A percentile compares a stretch with the other conserved stretches of the same genome.
These are phyloP conservation scores for Actinidia arguta DNA, from an alignment of 179 eudicot species.

Conservation along the genomic window DNA sequence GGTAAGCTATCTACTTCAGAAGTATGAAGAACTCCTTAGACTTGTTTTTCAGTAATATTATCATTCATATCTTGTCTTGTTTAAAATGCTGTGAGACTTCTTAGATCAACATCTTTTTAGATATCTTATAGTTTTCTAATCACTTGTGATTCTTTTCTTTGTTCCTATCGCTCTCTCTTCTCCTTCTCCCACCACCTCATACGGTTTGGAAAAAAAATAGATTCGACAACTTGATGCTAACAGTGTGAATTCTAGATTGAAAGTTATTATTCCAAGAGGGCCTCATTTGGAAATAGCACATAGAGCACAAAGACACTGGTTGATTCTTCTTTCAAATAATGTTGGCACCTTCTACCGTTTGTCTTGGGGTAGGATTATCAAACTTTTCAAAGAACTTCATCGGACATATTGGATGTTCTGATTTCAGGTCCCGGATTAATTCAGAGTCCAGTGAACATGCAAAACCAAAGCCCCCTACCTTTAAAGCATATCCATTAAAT, in stretches of 20 bases:
- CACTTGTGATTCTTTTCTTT: not conserved
- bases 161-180: not conserved
- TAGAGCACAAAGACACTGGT: slow-evolving; percentile 73
- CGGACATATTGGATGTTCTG: not conserved
- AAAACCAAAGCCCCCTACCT: slow-evolving; percentile 29
- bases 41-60: not conserved
- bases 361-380: not conserved
- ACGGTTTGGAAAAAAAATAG: slow-evolving; percentile 31
- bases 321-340: slow-evolving; percentile 1
- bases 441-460: slow-evolving; percentile 36
- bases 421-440: slow-evolving; percentile 56
- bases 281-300: slow-evolving; percentile 69
- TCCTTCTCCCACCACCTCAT: not conserved
- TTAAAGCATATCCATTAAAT: slow-evolving; percentile 52
- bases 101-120: not conserved
- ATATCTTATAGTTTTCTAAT: not conserved
- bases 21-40: not conserved
- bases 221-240: slow-evolving; percentile 36
- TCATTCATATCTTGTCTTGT: not conserved
- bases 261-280: slow-evolving; percentile 68
- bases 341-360: not conserved
- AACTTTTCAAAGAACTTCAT: not conserved
- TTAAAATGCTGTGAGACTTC: not conserved
- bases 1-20: slow-evolving; percentile 37
- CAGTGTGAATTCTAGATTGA: slow-evolving; percentile 32